phyloP scores from a whole-genome alignment of 345 rosid genomes.

The Cardamine chenopodiifolia region DNA sequence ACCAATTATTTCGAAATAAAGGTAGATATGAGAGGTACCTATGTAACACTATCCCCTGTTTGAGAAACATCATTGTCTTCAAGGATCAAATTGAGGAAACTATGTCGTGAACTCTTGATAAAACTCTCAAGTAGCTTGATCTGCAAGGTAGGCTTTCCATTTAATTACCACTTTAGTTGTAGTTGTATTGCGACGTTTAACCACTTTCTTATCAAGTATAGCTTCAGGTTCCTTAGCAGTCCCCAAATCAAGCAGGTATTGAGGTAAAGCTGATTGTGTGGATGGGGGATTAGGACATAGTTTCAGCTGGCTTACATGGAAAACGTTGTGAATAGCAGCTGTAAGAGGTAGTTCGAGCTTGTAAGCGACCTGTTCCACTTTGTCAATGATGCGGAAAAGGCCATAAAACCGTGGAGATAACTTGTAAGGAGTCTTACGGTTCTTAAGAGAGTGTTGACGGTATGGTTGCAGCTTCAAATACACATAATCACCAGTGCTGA shows the following conservation, averaged over 20 bases:
- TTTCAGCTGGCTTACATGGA: not conserved
- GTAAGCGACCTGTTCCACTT: not conserved
- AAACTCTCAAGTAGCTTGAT: too few relatives aligned
- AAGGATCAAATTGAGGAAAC: too few relatives aligned
- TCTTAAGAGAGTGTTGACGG: not conserved
- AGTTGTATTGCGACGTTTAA: not conserved
- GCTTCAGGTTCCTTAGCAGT: not conserved
- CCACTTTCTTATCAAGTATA: not conserved
- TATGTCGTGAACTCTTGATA: too few relatives aligned
- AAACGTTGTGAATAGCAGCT: not conserved
- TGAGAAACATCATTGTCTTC: too few relatives aligned
- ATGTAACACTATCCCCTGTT: too few relatives aligned
- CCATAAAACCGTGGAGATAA: not conserved
- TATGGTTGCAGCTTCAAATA: not conserved
- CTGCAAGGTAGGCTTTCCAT: too few relatives aligned
- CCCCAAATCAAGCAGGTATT: not conserved
- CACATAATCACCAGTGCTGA: not conserved
- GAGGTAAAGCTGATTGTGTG: not conserved
- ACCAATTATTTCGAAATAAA: too few relatives aligned
- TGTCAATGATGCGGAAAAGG: not conserved
- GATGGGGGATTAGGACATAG: not conserved
- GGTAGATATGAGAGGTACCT: too few relatives aligned
- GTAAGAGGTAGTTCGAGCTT: not conserved
- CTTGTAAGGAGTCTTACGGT: not conserved
- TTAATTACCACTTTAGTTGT: not conserved